These are phyloP conservation scores for Acmispon strigosus DNA, from an alignment of 306 rosid species.

Conservation along the genomic window DNA sequence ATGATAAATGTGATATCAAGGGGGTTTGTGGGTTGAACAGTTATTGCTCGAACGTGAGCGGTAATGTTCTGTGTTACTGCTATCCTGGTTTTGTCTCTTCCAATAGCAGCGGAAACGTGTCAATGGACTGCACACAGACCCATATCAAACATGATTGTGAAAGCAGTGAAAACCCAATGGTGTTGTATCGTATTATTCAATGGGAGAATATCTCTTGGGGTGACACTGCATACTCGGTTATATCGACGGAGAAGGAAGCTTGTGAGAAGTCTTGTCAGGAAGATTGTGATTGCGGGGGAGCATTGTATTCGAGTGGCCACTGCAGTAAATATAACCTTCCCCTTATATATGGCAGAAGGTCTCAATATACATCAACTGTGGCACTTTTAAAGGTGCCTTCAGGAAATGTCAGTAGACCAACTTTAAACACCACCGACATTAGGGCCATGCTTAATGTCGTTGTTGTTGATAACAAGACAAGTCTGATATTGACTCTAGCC, in stretches of 20 bases:
- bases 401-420: not conserved
- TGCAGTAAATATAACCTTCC: slow-evolving; percentile 25
- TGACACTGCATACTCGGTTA: not conserved
- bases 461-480: slow-evolving; percentile 8
- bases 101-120: not conserved
- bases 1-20: slow-evolving; percentile 12
- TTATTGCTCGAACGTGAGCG: slow-evolving; percentile 6
- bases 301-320: not conserved
- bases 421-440: not conserved
- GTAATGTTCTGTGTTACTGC: slow-evolving; percentile 12
- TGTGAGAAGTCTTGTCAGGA: slow-evolving; percentile 17
- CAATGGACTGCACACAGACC: not conserved
- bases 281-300: slow-evolving; percentile 34
- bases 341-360: not conserved
- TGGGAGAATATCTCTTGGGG: not conserved
- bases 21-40: slow-evolving; percentile 35
- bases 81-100: slow-evolving; percentile 26
- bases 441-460: not conserved
- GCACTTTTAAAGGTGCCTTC: slow-evolving; percentile 15
- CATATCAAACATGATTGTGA: slow-evolving; percentile 4
- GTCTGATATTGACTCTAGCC: not conserved
- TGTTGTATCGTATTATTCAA: not conserved
- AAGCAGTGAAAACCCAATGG: not conserved
- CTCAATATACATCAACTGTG: not conserved
- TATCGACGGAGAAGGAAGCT: not conserved